Conservation (phyloP, 768 basidiomycete species). For the Asterophora lycoperdoides region DNA sequence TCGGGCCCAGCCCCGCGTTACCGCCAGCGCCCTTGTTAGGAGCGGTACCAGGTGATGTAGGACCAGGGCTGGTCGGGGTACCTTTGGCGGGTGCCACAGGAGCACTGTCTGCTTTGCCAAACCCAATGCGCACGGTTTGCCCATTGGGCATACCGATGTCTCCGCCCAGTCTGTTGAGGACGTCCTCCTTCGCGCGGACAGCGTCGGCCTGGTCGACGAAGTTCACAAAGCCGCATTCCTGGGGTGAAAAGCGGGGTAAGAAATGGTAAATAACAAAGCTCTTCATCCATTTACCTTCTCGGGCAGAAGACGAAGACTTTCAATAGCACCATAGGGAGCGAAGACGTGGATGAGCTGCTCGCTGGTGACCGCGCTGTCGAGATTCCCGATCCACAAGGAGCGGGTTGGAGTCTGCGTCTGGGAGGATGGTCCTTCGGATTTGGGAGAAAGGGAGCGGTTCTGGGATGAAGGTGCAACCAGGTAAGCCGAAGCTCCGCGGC, state of each 20-base stretch:
- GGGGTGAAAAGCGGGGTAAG: constrained; percentile 1
- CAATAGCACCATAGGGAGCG: constrained; percentile 94
- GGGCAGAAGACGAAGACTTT: constrained; percentile 88
- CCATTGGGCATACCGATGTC: constrained; percentile 94
- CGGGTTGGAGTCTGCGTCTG: constrained; percentile 93
- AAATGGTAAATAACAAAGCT: constrained; percentile 7
- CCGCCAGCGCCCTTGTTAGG: constrained; percentile 42
- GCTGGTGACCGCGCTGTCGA: constrained; percentile 91
- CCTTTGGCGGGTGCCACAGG: constrained; percentile 87
- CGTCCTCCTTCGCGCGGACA: constrained; percentile 97
- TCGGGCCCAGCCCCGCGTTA: constrained; percentile 55
- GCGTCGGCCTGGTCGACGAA: constrained; percentile 95
- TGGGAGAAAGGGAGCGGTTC: constrained; percentile 79
- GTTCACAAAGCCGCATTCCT: constrained; percentile 99
- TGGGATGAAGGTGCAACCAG: constrained; percentile 63
- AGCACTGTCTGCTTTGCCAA: constrained; percentile 96
- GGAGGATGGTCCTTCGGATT: constrained; percentile 63
- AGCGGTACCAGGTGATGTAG: constrained; percentile 55
- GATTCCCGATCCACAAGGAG: constrained; percentile 97
- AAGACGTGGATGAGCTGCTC: constrained; percentile 95
- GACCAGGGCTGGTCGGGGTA: constrained; percentile 56
- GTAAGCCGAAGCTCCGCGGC: constrained; percentile 59
- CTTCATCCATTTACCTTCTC: constrained; percentile 70
- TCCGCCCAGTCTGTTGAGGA: constrained; percentile 90
- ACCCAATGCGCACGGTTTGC: constrained; percentile 95